Conservation (phyloP, 2,329 filamentous ascomycete genomes). For the Aaosphaeria pasadenensis region DNA sequence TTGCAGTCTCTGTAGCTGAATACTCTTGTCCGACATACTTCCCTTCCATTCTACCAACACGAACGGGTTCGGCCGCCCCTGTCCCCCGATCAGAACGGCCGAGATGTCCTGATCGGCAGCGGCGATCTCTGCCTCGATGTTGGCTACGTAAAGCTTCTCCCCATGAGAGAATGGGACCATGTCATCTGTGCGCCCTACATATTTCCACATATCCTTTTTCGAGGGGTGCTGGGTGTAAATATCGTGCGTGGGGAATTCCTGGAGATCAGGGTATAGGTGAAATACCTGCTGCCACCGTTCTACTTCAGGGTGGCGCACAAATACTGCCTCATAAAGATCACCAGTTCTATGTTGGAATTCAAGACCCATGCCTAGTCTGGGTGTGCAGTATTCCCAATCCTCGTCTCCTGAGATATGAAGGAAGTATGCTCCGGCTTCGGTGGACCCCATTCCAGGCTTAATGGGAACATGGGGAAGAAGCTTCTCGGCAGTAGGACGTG, state of each 20-base stretch:
- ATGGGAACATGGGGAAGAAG: not conserved
- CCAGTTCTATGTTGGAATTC: conserved; percentile 4
- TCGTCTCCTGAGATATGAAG: not conserved
- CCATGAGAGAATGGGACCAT: conserved; percentile 53
- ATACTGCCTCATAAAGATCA: conserved; percentile 5
- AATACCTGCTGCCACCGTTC: conserved; percentile 13
- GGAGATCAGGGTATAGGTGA: conserved; percentile 14
- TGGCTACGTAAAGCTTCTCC: conserved; percentile 41
- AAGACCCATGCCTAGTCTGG: conserved; percentile 1
- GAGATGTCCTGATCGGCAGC: not conserved
- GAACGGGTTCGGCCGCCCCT: not conserved
- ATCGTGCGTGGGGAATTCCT: conserved; percentile 17
- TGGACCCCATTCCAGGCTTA: conserved; percentile 3
- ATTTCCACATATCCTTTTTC: conserved; percentile 1
- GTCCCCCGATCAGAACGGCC: conserved; percentile 6
- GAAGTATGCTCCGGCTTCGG: conserved; percentile 5
- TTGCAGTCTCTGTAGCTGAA: not conserved
- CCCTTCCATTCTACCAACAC: not conserved
- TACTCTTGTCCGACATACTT: not conserved
- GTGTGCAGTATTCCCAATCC: conserved; percentile 6
- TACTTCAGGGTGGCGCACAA: not conserved
- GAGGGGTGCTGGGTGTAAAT: conserved; percentile 6
- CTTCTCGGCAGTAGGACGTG: not conserved
- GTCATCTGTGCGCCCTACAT: conserved; percentile 37
- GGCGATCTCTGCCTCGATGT: conserved; percentile 1